These are phyloP conservation scores for Claviceps sp. DNA, from an alignment of 2,329 filamentous ascomycete genomes.

Conservation along the genomic window DNA sequence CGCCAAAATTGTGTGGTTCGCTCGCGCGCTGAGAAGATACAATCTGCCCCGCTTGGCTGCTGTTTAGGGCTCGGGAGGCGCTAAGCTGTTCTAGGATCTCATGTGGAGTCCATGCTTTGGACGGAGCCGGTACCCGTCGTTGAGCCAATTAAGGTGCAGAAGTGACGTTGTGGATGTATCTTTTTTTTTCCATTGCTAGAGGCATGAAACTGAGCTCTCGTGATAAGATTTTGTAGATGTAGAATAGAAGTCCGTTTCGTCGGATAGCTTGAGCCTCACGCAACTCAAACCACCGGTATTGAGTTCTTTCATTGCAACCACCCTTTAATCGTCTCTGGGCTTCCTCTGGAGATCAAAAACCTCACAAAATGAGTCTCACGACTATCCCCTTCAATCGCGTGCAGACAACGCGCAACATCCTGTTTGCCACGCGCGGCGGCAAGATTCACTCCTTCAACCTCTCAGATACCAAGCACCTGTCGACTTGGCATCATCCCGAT, in stretches of 20 bases:
- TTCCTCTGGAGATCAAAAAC: neutral
- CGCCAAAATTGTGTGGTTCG: slow-evolving; percentile 18
- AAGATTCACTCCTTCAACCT: slow-evolving; percentile 55
- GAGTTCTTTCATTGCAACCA: neutral
- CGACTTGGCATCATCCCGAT: slow-evolving; percentile 45
- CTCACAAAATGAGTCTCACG: slow-evolving; percentile 2
- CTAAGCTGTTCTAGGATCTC: slow-evolving; percentile 14
- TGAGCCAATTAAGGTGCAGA: neutral
- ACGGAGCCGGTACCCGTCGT: neutral
- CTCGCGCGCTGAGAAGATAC: neutral
- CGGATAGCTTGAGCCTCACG: neutral
- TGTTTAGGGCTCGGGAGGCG: slow-evolving; percentile 24
- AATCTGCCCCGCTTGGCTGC: neutral
- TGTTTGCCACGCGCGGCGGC: slow-evolving; percentile 64
- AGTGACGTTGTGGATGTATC: neutral
- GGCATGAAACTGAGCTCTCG: neutral
- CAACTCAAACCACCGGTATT: neutral
- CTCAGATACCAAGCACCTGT: slow-evolving; percentile 42
- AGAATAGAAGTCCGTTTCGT: neutral
- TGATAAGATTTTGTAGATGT: neutral
- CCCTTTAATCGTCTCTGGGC: neutral
- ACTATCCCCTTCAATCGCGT: slow-evolving; percentile 54
- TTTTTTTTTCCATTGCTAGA: neutral
- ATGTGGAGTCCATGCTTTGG: neutral
- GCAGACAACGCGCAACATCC: slow-evolving; percentile 36